Evolutionary conservation across 345 rosid species (phyloP), one percentile per base, ranked within the genome.

Genomic region (Eucalyptus lansdowneana): DNA sequence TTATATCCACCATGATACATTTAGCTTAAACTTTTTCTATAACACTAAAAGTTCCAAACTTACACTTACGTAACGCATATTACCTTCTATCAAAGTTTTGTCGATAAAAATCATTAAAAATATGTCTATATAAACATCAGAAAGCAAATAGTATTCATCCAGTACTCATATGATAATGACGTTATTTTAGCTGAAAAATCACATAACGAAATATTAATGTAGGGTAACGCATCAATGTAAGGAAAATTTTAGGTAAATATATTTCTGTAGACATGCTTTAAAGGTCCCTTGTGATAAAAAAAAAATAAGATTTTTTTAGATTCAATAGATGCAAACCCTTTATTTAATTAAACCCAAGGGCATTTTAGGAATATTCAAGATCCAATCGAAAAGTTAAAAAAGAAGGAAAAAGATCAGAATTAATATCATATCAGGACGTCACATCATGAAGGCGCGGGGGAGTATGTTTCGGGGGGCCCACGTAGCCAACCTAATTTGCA

Each of bases 51-150:
- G 29, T 56, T 24, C 0, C 11, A 5, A 56, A 9, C 29, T 56
- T 56, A 0, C 29, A 56, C 13, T 0, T 24, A 0, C 4, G 3
- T 24, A 56, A 56, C 0, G 1, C 29, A 56, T 21, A 22, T 56
- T 56, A 56, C 0, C 29, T 5, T 24, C 1, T 0, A 0, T 56
- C 29, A 24, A 56, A 56, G 0, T 11, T 56, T 24, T 22, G 0
- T 56, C 6, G 24, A 56, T 9, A 19, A 56, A 56, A 24, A 56
- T 24, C 14, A 56, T 6, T 24, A 56, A 24, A 56, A 22, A 24
- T 11, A 5, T 56, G 13, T 9, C 1, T 0, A 24, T 7, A 5
- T 56, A 22, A 22, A 10, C 27, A 9, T 25, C 0, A 0, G 1
- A 22, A 56, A 9, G 0, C 3, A 24, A 56, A 22, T 24, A 22